Base-by-base conservation (phyloP, 768 basidiomycete species). In the Epithele typhae region DNA sequence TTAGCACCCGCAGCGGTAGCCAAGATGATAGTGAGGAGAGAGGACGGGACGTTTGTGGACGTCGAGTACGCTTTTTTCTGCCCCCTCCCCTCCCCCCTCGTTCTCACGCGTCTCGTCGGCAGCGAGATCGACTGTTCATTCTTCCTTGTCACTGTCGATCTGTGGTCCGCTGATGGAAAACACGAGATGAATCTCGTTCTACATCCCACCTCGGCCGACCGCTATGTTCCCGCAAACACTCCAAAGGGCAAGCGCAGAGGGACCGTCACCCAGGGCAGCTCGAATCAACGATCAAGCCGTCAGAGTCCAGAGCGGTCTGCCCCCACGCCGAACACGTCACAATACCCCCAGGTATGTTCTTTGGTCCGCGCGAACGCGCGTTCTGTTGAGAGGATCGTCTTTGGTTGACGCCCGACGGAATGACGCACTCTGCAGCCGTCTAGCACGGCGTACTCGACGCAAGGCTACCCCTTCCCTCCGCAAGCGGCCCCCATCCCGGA, bases 1-100 rank as follows among this genome's bases (percentile, higher is more conserved):
- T 73, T 96, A 44, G 92, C 92, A 0, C 94, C 93, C 43, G 93
- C 93, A 1, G 87, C 90, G 37, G 82, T 91, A 36, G 88, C 85
- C 17, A 90, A 87, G 67, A 84, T 94, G 79, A 68, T 86, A 40
- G 83, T 90, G 6, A 71, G 76, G 63, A 71, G 75, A 49, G 77
- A 84, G 33, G 82, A 91, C 61, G 74, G 84, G 51, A 77, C 71
- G 25, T 47, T 82, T 2, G 77, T 92, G 24, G 79, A 88, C 46
- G 80, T 83, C 45, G 85, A 91, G 92, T 92, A 59, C 58, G 88
- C 74, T 47, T 22, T 19, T 17, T 18, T 27, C 47, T 8, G 24
- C 34, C 11, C 33, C 18, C 14, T 24, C 30, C 10, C 34, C 40
- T 24, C 17, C 36, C 15, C 18, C 40, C 27, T 42, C 37, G 18